These are phyloP conservation scores for Rhodotorula sp. DNA, from an alignment of 1,284 basidiomycete species.

Conservation along the genomic window DNA sequence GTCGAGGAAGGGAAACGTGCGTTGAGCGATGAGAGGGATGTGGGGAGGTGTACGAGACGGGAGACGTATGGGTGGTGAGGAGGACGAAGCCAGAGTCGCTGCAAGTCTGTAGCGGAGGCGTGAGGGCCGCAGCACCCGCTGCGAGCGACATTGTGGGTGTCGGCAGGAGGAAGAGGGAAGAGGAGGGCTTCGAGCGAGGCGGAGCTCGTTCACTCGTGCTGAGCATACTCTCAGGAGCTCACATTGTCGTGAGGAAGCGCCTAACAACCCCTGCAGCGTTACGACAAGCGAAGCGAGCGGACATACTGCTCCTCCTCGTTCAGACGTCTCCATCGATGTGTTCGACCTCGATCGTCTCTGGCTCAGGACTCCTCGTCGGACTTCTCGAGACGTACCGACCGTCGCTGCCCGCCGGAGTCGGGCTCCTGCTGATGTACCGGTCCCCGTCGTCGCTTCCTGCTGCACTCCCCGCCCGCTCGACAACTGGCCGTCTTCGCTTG, in stretches of 20 bases:
- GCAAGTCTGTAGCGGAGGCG: not conserved
- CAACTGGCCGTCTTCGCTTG: conserved; percentile 11
- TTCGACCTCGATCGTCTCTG: conserved; percentile 27
- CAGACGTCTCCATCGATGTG: conserved; percentile 34
- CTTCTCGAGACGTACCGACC: conserved; percentile 34
- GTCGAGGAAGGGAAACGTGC: conserved; percentile 3
- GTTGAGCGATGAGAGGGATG: not conserved
- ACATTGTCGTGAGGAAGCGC: not conserved
- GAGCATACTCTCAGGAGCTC: not conserved
- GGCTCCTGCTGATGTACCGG: conserved; percentile 34
- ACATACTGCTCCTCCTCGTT: not conserved
- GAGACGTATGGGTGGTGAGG: conserved; percentile 3
- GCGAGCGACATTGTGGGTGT: not conserved
- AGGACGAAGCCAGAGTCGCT: conserved; percentile 5
- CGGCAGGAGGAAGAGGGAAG: not conserved
- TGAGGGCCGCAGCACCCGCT: not conserved
- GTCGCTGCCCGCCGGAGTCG: conserved; percentile 25
- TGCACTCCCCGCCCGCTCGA: conserved; percentile 9
- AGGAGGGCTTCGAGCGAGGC: not conserved
- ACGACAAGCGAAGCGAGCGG: not conserved
- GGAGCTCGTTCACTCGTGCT: not conserved
- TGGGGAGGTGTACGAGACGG: not conserved
- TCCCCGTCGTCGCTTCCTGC: conserved; percentile 2
- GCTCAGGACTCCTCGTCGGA: conserved; percentile 34
- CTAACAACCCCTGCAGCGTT: not conserved